Evolutionary conservation across 2,329 filamentous ascomycete genomes (phyloP).

Genomic region (Aspergillus carbonarius): DNA sequence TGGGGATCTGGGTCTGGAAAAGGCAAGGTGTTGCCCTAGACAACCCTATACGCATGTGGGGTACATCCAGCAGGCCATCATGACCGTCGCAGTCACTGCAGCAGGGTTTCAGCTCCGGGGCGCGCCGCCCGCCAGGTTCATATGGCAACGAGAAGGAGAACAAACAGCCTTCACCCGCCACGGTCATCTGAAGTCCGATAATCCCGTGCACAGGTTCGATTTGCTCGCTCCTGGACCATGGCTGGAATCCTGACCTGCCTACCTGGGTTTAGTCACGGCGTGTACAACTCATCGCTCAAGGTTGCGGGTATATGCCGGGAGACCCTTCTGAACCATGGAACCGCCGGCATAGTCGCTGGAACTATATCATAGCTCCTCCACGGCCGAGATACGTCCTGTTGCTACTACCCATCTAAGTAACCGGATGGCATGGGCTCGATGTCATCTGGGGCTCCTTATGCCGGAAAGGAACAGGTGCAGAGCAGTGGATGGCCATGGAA

Average conservation of each 20-base stretch:
- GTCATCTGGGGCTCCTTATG: not conserved
- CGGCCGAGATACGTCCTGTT: not conserved
- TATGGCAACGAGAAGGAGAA: not conserved
- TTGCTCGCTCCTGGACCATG: not conserved
- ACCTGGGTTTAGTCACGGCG: not conserved
- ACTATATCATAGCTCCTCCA: constrained; percentile 5
- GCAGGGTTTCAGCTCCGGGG: not conserved
- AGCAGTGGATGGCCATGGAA: not conserved
- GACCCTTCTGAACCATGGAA: constrained; percentile 17
- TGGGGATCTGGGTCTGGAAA: not conserved
- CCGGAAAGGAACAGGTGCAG: constrained; percentile 6
- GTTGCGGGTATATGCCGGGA: constrained; percentile 18
- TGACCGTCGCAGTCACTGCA: not conserved
- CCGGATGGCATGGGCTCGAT: not conserved
- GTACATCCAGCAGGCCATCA: not conserved
- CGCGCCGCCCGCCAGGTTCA: not conserved
- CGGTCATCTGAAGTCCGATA: not conserved
- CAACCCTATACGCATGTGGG: not conserved
- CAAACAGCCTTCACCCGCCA: not conserved
- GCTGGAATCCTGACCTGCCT: not conserved
- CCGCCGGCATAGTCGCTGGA: constrained; percentile 9
- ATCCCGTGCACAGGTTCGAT: not conserved
- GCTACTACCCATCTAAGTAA: not conserved
- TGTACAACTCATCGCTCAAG: constrained; percentile 10
- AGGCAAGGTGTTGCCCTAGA: not conserved